Evolutionary conservation across 2,329 filamentous ascomycete species (phyloP), one percentile per base, ranked within the genome.

Genomic region (Berkeleyomyces rouxiae): DNA sequence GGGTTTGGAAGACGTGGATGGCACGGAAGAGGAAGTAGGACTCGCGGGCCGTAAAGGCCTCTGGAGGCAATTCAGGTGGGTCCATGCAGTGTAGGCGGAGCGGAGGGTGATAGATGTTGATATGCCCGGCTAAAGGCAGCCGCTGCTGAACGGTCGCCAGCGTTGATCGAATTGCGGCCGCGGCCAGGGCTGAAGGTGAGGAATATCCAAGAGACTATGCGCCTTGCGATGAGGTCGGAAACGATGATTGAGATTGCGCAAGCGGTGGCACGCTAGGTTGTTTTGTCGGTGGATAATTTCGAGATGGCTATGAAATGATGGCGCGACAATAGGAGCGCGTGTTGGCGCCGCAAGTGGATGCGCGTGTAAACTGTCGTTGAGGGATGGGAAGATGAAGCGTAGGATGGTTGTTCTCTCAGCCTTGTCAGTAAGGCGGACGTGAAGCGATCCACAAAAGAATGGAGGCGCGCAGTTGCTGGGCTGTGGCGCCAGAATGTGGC

Each of bases 1-100:
- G 72, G 61, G 82, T 76, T 67, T 83, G 80, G 67, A 84, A 77
- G 70, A 87, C 87, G 73, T 87, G 79, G 67, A 95, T 80, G 65
- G 85, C 86, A 74, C 92, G 88, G 76, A 93, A 92, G 70, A 95
- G 81, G 67, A 93, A 82, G 66, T 95, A 80, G 70, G 86, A 87
- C 80, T 95, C 90, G 77, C 95, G 87, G 68, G 86, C 82, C 71
- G 89, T 92, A 75, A 93, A 91, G 70, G 79, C 78, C 64, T 65
- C 64, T 36, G 64, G 63, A 31, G 60, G 63, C 16, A 65, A 49
- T 62, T 65, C 63, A 13, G 63, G 60, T n/a, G 63, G 46, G 42
- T 65, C 63, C 63, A 65, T 65, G 16, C 61, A 62, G 60, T 62
- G 23, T 62, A 46, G 53, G 5, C 49, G 58, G 43, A n/a, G 16